Conservation (phyloP, 2,329 filamentous ascomycete genomes). For the Colletotrichum melonis region DNA sequence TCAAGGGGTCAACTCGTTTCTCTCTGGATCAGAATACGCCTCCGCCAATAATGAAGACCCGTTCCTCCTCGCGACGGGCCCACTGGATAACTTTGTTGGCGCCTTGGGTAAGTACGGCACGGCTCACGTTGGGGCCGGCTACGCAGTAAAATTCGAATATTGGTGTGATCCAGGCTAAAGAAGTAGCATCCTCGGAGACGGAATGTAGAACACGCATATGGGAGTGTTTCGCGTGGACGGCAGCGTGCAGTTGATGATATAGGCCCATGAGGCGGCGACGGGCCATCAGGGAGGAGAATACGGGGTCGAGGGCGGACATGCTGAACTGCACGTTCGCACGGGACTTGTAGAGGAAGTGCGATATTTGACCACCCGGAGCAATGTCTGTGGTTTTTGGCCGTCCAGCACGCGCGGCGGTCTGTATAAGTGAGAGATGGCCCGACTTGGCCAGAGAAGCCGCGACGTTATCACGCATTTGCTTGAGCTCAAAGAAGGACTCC, state of each 20-base stretch:
- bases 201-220: slow-evolving; percentile 89
- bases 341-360: slow-evolving; percentile 97
- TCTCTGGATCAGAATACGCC: slow-evolving; percentile 74
- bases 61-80: slow-evolving; percentile 91
- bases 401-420: slow-evolving; percentile 75
- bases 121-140: slow-evolving; percentile 78
- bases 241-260: slow-evolving; percentile 86
- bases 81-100: slow-evolving; percentile 93
- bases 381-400: slow-evolving; percentile 80
- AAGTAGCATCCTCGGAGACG: slow-evolving; percentile 78
- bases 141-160: slow-evolving; percentile 95
- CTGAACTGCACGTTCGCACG: slow-evolving; percentile 94
- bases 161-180: slow-evolving; percentile 91
- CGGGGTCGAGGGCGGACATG: slow-evolving; percentile 83
- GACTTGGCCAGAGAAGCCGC: slow-evolving; percentile 79
- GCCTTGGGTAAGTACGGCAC: slow-evolving; percentile 79
- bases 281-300: slow-evolving; percentile 69
- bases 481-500: slow-evolving; percentile 91
- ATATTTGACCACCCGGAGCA: slow-evolving; percentile 81
- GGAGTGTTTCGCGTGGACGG: slow-evolving; percentile 85
- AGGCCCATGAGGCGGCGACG: slow-evolving; percentile 81
- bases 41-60: slow-evolving; percentile 97
- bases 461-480: slow-evolving; percentile 75
- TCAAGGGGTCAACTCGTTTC: background rate
- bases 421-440: slow-evolving; percentile 80